Evolutionary conservation across 2,329 filamentous ascomycete species (phyloP).

Genomic region (Colletotrichum cuscutae): DNA sequence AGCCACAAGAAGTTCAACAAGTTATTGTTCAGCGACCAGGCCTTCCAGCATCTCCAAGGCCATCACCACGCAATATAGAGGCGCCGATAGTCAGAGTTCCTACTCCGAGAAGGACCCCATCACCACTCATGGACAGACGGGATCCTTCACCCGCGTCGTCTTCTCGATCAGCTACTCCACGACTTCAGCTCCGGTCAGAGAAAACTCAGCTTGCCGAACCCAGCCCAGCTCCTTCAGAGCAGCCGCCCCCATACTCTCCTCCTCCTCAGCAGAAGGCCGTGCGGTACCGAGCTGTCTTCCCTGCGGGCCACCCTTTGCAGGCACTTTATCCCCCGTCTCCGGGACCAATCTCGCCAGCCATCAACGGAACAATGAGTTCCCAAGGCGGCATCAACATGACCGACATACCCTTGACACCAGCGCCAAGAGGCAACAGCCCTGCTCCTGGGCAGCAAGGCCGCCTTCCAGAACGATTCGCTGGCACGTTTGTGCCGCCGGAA

Average conservation of each 20-base stretch:
- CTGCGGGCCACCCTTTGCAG: slow-evolving; percentile 61
- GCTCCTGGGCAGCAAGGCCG: slow-evolving; percentile 28
- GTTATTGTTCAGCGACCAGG: slow-evolving; percentile 16
- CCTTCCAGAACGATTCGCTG: slow-evolving; percentile 56
- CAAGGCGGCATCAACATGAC: slow-evolving; percentile 70
- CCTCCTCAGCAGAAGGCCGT: slow-evolving; percentile 52
- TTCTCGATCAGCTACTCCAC: slow-evolving; percentile 39
- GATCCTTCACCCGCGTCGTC: slow-evolving; percentile 40
- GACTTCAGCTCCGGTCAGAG: slow-evolving; percentile 13
- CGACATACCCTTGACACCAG: slow-evolving; percentile 65
- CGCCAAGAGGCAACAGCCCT: slow-evolving; percentile 38
- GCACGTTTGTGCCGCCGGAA: slow-evolving; percentile 57
- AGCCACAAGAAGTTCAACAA: slow-evolving; percentile 8
- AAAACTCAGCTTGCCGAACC: slow-evolving; percentile 18
- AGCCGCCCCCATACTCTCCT: slow-evolving; percentile 68
- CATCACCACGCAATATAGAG: slow-evolving; percentile 28
- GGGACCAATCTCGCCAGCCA: slow-evolving; percentile 69
- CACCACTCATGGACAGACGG: slow-evolving; percentile 39
- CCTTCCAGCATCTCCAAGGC: slow-evolving; percentile 35
- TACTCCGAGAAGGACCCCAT: slow-evolving; percentile 47
- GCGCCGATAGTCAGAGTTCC: slow-evolving; percentile 50
- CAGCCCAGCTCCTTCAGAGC: slow-evolving; percentile 44
- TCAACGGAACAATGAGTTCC: slow-evolving; percentile 70
- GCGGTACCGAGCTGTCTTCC: slow-evolving; percentile 68
- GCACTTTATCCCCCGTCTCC: slow-evolving; percentile 66